Percentiles rank a stretch among this genome's conserved stretches.
Evolutionary conservation across 768 basidiomycete species (phyloP).

Genomic region (Galerina marginata): DNA sequence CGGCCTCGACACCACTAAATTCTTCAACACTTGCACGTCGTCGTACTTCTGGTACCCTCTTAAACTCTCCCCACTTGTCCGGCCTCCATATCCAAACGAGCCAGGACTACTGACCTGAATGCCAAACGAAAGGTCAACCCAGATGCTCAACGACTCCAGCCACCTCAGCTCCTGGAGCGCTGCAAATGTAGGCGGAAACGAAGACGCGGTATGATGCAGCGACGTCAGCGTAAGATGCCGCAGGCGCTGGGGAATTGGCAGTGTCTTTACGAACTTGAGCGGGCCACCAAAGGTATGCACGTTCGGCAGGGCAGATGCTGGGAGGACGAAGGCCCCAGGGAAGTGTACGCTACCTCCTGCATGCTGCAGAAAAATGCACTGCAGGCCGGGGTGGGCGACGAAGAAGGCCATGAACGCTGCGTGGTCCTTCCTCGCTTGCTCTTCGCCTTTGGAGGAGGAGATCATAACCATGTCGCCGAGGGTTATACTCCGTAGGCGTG

Average conservation of each 20-base stretch:
- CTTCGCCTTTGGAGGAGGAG: slow-evolving; percentile 20
- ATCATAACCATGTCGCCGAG: slow-evolving; percentile 37
- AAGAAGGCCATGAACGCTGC: slow-evolving; percentile 40
- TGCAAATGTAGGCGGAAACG: slow-evolving; percentile 37
- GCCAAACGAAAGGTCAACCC: slow-evolving; percentile 43
- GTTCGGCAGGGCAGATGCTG: slow-evolving; percentile 29
- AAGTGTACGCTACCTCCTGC: slow-evolving; percentile 33
- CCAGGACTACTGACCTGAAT: neutral
- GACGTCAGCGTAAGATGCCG: slow-evolving; percentile 36
- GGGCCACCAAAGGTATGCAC: slow-evolving; percentile 39
- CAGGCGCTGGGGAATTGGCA: slow-evolving; percentile 34
- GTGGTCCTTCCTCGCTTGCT: slow-evolving; percentile 23
- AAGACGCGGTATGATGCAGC: slow-evolving; percentile 37
- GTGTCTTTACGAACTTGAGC: slow-evolving; percentile 31
- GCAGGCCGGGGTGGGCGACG: slow-evolving; percentile 34
- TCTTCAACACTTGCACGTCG: slow-evolving; percentile 33
- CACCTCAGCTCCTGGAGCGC: slow-evolving; percentile 33
- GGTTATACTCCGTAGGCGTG: slow-evolving; percentile 36
- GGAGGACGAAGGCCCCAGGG: slow-evolving; percentile 23
- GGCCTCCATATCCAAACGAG: slow-evolving; percentile 14
- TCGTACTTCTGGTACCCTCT: slow-evolving; percentile 30
- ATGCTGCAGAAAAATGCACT: slow-evolving; percentile 36
- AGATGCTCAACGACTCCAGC: slow-evolving; percentile 35
- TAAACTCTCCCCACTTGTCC: slow-evolving; percentile 19
- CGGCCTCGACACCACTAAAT: slow-evolving; percentile 36